Evolutionary conservation across 2,329 filamentous ascomycete species (phyloP).

Genomic region (Cercospora zeina): DNA sequence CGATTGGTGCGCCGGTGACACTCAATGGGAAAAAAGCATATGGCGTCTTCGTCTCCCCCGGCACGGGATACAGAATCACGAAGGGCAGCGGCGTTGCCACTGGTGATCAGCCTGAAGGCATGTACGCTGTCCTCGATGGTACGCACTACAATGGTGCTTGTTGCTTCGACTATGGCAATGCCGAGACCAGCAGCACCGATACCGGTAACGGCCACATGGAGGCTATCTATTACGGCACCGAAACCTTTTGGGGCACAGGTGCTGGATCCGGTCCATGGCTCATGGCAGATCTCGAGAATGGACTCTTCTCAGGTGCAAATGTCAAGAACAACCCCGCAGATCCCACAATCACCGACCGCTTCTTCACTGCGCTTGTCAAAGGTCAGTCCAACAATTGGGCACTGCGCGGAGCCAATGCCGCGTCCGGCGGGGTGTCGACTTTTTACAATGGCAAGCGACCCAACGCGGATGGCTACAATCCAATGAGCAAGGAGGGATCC

Average conservation of each 20-base stretch:
- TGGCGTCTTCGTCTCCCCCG: slow-evolving; percentile 62
- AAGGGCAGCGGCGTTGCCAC: slow-evolving; percentile 54
- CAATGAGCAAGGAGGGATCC: slow-evolving; percentile 65
- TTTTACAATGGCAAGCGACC: slow-evolving; percentile 62
- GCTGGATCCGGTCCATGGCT: slow-evolving; percentile 64
- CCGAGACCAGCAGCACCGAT: slow-evolving; percentile 44
- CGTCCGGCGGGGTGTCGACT: slow-evolving; percentile 57
- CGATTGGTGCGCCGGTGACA: slow-evolving; percentile 61
- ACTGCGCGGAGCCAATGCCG: slow-evolving; percentile 59
- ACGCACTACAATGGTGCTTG: slow-evolving; percentile 60
- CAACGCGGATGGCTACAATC: slow-evolving; percentile 54
- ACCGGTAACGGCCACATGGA: slow-evolving; percentile 68
- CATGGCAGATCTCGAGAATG: slow-evolving; percentile 69
- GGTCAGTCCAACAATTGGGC: slow-evolving; percentile 59
- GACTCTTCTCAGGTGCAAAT: slow-evolving; percentile 60
- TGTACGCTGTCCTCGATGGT: slow-evolving; percentile 62
- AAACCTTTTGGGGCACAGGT: slow-evolving; percentile 58
- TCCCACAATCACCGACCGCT: slow-evolving; percentile 56
- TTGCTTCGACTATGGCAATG: slow-evolving; percentile 52
- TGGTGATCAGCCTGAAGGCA: slow-evolving; percentile 58
- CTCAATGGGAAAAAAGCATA: slow-evolving; percentile 61
- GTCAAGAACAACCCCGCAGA: slow-evolving; percentile 53
- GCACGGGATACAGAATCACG: slow-evolving; percentile 65
- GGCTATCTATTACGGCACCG: slow-evolving; percentile 64
- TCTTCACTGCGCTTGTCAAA: slow-evolving; percentile 60